Evolutionary conservation across 495 filamentous ascomycete species (phyloP).

Genomic region (Aeminium ludgeri): DNA sequence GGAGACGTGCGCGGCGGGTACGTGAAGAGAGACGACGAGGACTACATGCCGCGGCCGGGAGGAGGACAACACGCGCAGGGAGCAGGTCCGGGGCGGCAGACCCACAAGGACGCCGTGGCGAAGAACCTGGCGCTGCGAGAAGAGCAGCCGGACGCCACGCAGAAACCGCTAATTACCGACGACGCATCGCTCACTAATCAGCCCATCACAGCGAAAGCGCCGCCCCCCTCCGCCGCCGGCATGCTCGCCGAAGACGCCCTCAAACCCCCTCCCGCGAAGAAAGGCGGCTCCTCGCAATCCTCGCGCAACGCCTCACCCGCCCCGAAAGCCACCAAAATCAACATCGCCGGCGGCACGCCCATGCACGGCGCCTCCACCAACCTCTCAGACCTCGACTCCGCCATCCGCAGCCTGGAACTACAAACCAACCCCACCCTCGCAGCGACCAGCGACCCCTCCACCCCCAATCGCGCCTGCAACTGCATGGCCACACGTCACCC

Average conservation of each 20-base stretch:
- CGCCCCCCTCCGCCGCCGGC: slow-evolving; percentile 56
- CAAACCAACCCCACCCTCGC: slow-evolving; percentile 65
- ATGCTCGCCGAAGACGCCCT: slow-evolving; percentile 55
- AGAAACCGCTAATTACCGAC: slow-evolving; percentile 22
- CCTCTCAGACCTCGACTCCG: slow-evolving; percentile 70
- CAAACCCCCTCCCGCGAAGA: no score
- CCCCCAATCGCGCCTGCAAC: slow-evolving; percentile 46
- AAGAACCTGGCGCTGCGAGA: slow-evolving; percentile 26
- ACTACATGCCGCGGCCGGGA: slow-evolving; percentile 37
- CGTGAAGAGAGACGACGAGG: slow-evolving; percentile 46
- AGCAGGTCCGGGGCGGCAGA: slow-evolving; percentile 1
- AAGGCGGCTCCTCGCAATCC: slow-evolving; percentile 20
- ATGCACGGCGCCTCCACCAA: slow-evolving; percentile 64
- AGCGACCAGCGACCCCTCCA: slow-evolving; percentile 16
- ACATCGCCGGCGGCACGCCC: slow-evolving; percentile 51
- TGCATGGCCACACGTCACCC: slow-evolving; percentile 79
- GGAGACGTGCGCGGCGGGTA: slow-evolving; percentile 42
- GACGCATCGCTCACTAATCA: slow-evolving; percentile 18
- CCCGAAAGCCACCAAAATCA: slow-evolving; percentile 39
- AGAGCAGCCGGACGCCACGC: slow-evolving; percentile 24
- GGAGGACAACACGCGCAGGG: slow-evolving; percentile 18
- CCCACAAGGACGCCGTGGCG: slow-evolving; percentile 9
- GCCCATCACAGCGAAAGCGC: slow-evolving; percentile 33
- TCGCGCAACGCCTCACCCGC: slow-evolving; percentile 35
- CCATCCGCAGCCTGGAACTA: slow-evolving; percentile 78